Conservation (phyloP, 2,329 filamentous ascomycete genomes). For the Colletotrichum sp. region DNA sequence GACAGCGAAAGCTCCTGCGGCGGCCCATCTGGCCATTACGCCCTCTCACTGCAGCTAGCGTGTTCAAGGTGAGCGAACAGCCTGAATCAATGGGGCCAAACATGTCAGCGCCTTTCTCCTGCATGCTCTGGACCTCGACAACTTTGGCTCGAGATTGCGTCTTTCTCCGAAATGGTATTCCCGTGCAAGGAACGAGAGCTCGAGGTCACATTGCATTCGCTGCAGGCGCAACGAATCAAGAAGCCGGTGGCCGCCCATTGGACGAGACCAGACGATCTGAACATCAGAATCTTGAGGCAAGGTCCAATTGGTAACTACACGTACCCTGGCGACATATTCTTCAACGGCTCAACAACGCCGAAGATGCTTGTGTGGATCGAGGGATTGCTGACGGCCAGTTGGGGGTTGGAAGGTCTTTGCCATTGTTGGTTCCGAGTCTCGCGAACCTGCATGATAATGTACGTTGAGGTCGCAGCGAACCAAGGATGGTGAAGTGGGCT, state of each 20-base stretch:
- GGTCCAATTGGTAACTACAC: neutral
- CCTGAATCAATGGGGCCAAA: neutral
- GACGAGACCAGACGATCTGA: conserved; percentile 1
- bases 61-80: neutral
- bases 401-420: neutral
- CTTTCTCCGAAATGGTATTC: neutral
- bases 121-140: neutral
- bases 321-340: conserved; percentile 16
- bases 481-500: neutral
- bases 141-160: neutral
- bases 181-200: neutral
- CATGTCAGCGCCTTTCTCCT: neutral
- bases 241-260: neutral
- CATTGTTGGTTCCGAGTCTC: conserved; percentile 17
- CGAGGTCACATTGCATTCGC: neutral
- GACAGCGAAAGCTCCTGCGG: neutral
- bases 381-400: conserved; percentile 7
- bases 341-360: conserved; percentile 17
- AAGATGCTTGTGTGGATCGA: conserved; percentile 17
- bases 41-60: conserved; percentile 9
- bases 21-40: neutral
- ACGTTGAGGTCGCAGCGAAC: conserved; percentile 7
- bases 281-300: neutral
- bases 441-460: conserved; percentile 16
- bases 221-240: neutral